phyloP scores from a whole-genome alignment of 2,329 filamentous ascomycete genomes.

The Penicillium decumbens region DNA sequence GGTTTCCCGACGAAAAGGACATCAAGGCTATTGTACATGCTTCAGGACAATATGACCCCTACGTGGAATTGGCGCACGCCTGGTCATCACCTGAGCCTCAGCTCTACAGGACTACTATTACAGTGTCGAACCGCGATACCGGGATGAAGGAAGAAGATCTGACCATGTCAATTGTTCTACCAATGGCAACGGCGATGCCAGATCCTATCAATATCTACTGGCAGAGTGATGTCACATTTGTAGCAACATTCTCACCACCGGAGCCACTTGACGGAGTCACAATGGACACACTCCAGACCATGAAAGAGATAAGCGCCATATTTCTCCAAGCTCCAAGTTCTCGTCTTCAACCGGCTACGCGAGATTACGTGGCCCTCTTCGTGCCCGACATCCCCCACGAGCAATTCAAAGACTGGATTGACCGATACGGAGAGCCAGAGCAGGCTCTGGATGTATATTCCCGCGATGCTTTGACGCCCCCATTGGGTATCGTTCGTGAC shows the following conservation, averaged over 20 bases:
- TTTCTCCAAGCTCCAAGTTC: slow-evolving; percentile 26
- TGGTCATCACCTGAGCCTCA: slow-evolving; percentile 25
- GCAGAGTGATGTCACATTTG: slow-evolving; percentile 23
- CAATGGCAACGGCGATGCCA: slow-evolving; percentile 14
- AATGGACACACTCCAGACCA: slow-evolving; percentile 21
- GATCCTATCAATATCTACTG: slow-evolving; percentile 27
- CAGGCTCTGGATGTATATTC: slow-evolving; percentile 21
- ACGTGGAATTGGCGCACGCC: slow-evolving; percentile 24
- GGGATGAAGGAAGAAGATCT: slow-evolving; percentile 12
- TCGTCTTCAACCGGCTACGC: background rate
- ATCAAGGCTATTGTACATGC: slow-evolving; percentile 24
- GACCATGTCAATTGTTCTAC: slow-evolving; percentile 21
- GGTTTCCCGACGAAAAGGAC: slow-evolving; percentile 5
- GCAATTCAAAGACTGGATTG: slow-evolving; percentile 22
- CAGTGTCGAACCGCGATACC: slow-evolving; percentile 10
- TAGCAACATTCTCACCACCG: slow-evolving; percentile 17
- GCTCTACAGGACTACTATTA: slow-evolving; percentile 18
- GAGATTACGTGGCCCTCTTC: slow-evolving; percentile 30
- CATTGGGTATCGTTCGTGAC: slow-evolving; percentile 29
- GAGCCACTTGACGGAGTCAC: slow-evolving; percentile 8
- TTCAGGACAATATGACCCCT: slow-evolving; percentile 31
- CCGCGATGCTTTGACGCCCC: background rate
- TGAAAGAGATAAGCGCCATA: slow-evolving; percentile 32
- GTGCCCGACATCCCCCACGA: slow-evolving; percentile 18
- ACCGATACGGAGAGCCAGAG: slow-evolving; percentile 19